Conservation (phyloP, 805 yeast species). For the Tetrapisispora nanseiensis region DNA sequence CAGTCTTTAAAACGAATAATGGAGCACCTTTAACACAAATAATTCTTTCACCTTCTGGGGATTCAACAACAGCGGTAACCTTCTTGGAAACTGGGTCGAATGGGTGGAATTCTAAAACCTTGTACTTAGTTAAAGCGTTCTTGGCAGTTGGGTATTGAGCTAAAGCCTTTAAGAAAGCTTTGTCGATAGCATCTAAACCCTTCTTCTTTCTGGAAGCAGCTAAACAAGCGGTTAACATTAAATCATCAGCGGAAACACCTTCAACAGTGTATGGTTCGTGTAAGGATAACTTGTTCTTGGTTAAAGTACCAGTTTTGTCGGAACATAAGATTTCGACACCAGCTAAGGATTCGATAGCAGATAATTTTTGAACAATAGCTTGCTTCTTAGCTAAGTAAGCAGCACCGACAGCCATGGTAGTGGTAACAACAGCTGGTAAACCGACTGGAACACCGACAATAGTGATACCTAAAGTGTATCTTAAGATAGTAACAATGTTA, state of each 20-base stretch:
- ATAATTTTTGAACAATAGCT: slow-evolving; percentile 93
- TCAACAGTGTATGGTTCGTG: slow-evolving; percentile 97
- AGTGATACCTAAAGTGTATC: slow-evolving; percentile 91
- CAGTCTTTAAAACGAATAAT: slow-evolving; percentile 90
- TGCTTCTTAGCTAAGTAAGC: slow-evolving; percentile 94
- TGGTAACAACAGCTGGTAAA: slow-evolving; percentile 97
- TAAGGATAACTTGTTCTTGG: slow-evolving; percentile 90
- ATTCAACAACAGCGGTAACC: slow-evolving; percentile 89
- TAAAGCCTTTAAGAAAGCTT: slow-evolving; percentile 90
- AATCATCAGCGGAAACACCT: slow-evolving; percentile 92
- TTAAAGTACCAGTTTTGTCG: slow-evolving; percentile 95
- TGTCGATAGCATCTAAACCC: slow-evolving; percentile 96
- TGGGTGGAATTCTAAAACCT: slow-evolving; percentile 91
- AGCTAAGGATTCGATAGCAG: slow-evolving; percentile 94
- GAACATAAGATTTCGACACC: slow-evolving; percentile 98
- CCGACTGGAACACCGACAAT: slow-evolving; percentile 98
- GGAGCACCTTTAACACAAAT: slow-evolving; percentile 98
- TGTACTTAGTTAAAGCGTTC: slow-evolving; percentile 85
- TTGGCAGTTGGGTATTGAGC: slow-evolving; percentile 84
- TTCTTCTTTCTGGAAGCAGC: slow-evolving; percentile 97
- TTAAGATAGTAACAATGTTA: slow-evolving; percentile 74
- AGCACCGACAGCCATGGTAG: slow-evolving; percentile 99
- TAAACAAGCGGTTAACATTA: slow-evolving; percentile 94
- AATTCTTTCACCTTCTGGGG: slow-evolving; percentile 91
- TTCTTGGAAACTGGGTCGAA: slow-evolving; percentile 97